Base-by-base conservation (phyloP, 305 asterid genomes). In the Fraxinus albicans region DNA sequence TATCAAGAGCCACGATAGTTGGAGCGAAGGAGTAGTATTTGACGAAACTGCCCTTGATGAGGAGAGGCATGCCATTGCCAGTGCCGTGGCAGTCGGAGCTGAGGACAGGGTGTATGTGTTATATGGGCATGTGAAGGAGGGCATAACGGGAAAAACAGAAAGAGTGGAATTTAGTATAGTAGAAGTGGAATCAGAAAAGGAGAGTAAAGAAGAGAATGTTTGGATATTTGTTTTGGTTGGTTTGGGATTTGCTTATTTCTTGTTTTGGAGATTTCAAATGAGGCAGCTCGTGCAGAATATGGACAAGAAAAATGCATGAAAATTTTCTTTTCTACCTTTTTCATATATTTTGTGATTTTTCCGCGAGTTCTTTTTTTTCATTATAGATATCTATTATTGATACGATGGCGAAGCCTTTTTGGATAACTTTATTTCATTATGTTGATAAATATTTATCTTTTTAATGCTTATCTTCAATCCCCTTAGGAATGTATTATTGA, bases 241-340 rank as follows among this genome's bases (percentile, higher is more conserved):
- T 63, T 80, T 94, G 74, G 98, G 99, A 4, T 81, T 94, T 3
- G 87, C 87, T 78, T 92, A 93, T 85, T 91, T 93, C 91, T 19
- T 87, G 88, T 31, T 92, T 42, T 94, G 98, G 99, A 96, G 97
- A 88, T 94, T 94, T 47, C 98, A 96, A 85, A 96, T 96, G 98
- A 83, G 87, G 23, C 84, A 29, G 27, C 91, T 96, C 53, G 90
- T 83, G 35, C 79, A 84, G 1, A 91, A 83, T 40, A 84, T 96
- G 98, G 85, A 93, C 90, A 96, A 96, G 95, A 96, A 96, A 91
- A 89, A 79, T 42, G 77, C 83, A 80, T 91, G 13, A 10, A 44
- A 82, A 8, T 34, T 78, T 85, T 17, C 9, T 4, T 27, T 6
- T 67, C 1, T 67, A 1, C 13, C 2, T 2, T 6, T 67, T 67